A percentile compares a stretch with the other conserved stretches of the same genome.
Conservation (phyloP, 2,329 filamentous ascomycete genomes). For the Ophiostoma ulmi region DNA sequence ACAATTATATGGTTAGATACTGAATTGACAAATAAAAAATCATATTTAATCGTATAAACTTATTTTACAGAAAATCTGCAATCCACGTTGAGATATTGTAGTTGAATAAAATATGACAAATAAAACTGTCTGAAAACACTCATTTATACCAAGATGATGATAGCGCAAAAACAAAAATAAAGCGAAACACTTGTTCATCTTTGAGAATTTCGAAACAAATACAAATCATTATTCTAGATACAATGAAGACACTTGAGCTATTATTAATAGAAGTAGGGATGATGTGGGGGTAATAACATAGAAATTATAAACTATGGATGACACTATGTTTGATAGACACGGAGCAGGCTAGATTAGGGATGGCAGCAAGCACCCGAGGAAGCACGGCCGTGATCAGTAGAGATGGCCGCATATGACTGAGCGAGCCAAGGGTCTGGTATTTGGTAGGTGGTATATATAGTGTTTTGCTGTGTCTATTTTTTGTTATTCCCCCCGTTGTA, state of each 20-base stretch:
- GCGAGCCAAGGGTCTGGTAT: neutral
- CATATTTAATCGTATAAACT: too few relatives aligned
- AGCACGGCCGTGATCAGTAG: neutral
- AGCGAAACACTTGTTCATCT: neutral
- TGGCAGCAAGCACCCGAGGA: neutral
- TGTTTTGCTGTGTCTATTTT: neutral
- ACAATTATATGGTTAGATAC: too few relatives aligned
- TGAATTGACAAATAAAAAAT: too few relatives aligned
- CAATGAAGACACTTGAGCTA: neutral
- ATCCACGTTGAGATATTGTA: too few relatives aligned
- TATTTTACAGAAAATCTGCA: too few relatives aligned
- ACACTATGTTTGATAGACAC: neutral
- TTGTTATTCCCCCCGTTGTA: neutral
- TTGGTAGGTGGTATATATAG: neutral
- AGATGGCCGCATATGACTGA: neutral
- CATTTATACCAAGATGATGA: too few relatives aligned
- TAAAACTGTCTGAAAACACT: too few relatives aligned
- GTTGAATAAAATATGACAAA: too few relatives aligned
- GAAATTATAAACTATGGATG: neutral
- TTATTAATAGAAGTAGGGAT: neutral
- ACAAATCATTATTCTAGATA: neutral
- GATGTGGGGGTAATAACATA: neutral
- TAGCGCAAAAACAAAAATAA: neutral
- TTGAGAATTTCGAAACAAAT: neutral
- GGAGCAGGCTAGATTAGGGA: slow-evolving; percentile 1